Evolutionary conservation across 768 basidiomycete species (phyloP), one percentile per base, ranked within the genome.

Genomic region (Boletellus sp.): DNA sequence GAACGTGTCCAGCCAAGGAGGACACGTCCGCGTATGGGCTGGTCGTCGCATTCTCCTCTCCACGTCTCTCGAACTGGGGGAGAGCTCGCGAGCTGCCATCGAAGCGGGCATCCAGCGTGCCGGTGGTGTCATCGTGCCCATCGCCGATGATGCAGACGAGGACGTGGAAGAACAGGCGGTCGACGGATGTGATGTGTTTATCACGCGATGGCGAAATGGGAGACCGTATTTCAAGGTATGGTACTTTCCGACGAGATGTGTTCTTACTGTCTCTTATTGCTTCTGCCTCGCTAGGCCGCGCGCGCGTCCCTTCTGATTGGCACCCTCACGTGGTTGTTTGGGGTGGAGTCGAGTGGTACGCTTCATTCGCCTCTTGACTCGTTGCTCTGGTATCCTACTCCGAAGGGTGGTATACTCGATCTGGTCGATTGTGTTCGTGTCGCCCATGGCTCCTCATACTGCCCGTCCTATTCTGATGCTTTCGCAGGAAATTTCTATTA

Each of bases 341-440:
- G 86, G 61, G 84, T 90, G 6, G 78, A 90, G 52, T 76, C 81
- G 0, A 78, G 77, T 1, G 83, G 85, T 3, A 67, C 76, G 0
- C 60, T 88, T 4, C 73, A 80, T 9, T 70, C 79, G 6, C 88
- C 93, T 0, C 74, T 81, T 31, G 82, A 87, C 49, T 85, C 90
- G 39, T 73, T 95, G 1, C 70, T 94, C 7, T 93, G 94, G 71
- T 95, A 90, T 62, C 94, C 93, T 0, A 73, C 85, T 24, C 91
- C 89, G 4, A 76, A 72, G 39, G 72, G 70, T 15, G 72, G 74
- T 2, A 80, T 90, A 13, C 76, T 77, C 6, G 81, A 74, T 1
- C 87, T 93, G 47, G 61, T 70, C 0, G 65, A 66, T 1, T 81
- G 85, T 66, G 90, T 92, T 56, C 41, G 86, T 70, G 4, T 40